These are phyloP conservation scores for Solanum bukasovii DNA, from an alignment of 257 asterid species.

Conservation along the genomic window DNA sequence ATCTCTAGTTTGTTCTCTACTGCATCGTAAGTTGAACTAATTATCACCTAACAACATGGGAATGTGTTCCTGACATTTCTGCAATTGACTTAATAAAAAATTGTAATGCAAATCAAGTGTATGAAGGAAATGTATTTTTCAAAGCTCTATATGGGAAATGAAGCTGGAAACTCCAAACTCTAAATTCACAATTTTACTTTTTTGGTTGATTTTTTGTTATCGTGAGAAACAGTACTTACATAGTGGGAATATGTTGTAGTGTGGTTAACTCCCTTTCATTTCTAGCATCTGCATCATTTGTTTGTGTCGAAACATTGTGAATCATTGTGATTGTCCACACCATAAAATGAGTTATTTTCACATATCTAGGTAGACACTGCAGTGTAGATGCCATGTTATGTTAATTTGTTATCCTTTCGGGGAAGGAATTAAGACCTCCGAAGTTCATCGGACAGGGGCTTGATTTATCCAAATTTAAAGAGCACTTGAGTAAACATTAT, in stretches of 20 bases:
- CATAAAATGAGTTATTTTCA: not conserved
- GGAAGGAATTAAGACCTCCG: not conserved
- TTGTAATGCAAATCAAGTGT: slow-evolving; percentile 56
- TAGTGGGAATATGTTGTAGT: not conserved
- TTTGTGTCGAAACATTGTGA: not conserved
- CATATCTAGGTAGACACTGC: not conserved
- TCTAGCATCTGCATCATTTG: not conserved
- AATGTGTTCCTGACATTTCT: too few relatives aligned
- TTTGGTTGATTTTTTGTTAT: not conserved
- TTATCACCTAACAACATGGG: too few relatives aligned
- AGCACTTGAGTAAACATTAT: not conserved
- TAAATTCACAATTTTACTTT: not conserved
- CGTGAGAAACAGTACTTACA: not conserved
- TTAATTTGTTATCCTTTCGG: not conserved
- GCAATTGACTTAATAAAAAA: not conserved
- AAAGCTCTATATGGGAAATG: slow-evolving; percentile 7
- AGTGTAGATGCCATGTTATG: not conserved
- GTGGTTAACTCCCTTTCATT: not conserved
- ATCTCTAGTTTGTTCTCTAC: too few relatives aligned
- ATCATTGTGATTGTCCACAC: not conserved
- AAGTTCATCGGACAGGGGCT: not conserved
- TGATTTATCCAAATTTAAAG: not conserved
- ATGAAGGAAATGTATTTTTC: slow-evolving; percentile 57
- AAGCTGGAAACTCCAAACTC: not conserved
- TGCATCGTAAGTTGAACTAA: too few relatives aligned